A percentile compares a stretch with the other conserved stretches of the same genome.
These are phyloP conservation scores for Lachancea sp. DNA, from an alignment of 805 yeast species.

Conservation along the genomic window DNA sequence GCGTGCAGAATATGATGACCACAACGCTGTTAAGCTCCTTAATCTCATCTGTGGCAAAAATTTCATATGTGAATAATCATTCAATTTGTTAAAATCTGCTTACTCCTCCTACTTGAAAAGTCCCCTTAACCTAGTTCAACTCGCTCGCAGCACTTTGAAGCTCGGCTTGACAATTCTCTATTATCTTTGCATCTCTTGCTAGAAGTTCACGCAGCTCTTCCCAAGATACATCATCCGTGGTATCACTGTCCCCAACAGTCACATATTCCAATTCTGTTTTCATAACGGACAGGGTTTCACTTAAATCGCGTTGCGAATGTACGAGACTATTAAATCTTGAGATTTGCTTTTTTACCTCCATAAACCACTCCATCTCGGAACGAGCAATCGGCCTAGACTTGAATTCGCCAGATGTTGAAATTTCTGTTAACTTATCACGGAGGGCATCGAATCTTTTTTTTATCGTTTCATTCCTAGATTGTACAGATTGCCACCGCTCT, in stretches of 20 bases:
- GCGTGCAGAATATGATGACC: too few species aligned
- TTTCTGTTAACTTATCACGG: conserved; percentile 23
- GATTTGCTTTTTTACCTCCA: conserved; percentile 35
- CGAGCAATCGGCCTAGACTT: conserved; percentile 33
- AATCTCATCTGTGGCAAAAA: too few species aligned
- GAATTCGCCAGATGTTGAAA: conserved; percentile 14
- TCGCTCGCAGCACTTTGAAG: conserved; percentile 9
- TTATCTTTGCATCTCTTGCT: conserved; percentile 30
- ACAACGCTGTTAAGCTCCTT: not conserved
- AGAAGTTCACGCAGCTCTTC: conserved; percentile 28
- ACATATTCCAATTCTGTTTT: conserved; percentile 22
- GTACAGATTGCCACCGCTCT: conserved; percentile 13
- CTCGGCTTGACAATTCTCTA: conserved; percentile 24
- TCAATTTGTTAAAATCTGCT: too few species aligned
- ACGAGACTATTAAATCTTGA: conserved; percentile 31
- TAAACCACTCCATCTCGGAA: conserved; percentile 42
- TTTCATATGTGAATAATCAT: too few species aligned
- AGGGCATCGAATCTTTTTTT: conserved; percentile 31
- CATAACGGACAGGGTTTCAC: conserved; percentile 29
- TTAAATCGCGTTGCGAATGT: conserved; percentile 20
- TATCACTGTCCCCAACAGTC: conserved; percentile 3
- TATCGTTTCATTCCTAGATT: conserved; percentile 32
- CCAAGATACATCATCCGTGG: conserved; percentile 25
- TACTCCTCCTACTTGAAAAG: too few species aligned
- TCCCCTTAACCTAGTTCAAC: conserved; percentile 10